A percentile compares a stretch with the other conserved stretches of the same genome.
Conservation (phyloP, 2,329 filamentous ascomycete genomes). For the Lachnellula arida region DNA sequence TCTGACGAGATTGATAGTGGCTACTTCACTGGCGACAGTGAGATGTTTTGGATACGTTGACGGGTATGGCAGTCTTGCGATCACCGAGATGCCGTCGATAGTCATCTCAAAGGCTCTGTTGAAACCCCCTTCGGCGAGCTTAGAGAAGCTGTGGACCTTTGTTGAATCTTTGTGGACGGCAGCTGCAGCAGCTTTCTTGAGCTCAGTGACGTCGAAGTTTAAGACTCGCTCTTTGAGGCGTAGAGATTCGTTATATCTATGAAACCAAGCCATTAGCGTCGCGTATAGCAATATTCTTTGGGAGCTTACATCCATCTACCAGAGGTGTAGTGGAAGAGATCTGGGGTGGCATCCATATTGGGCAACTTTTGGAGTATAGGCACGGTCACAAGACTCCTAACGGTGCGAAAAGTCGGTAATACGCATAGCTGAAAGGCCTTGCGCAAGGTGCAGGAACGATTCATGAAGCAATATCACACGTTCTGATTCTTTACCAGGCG, state of each 20-base stretch:
- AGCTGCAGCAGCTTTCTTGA: constrained; percentile 9
- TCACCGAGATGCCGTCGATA: constrained; percentile 6
- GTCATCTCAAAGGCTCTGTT: constrained; percentile 9
- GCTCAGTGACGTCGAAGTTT: not conserved
- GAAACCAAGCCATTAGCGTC: not conserved
- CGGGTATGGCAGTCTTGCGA: constrained; percentile 10
- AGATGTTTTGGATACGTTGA: constrained; percentile 2
- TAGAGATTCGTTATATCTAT: constrained; percentile 7
- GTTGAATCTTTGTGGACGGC: constrained; percentile 5
- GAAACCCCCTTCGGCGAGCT: constrained; percentile 28
- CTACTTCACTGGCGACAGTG: constrained; percentile 11
- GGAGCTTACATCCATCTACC: not conserved
- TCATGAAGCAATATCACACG: not conserved
- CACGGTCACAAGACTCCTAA: not conserved
- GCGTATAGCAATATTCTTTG: not conserved
- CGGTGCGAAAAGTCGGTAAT: not conserved
- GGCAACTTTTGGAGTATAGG: not conserved
- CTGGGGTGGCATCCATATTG: not conserved
- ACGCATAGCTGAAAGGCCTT: not conserved
- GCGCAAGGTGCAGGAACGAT: not conserved
- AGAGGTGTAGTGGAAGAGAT: constrained; percentile 3
- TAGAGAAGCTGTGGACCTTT: constrained; percentile 2
- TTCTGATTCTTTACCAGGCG: no score
- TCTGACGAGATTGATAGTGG: constrained; percentile 10
- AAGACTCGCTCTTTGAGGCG: constrained; percentile 1